Conservation (phyloP, 2,329 filamentous ascomycete genomes). For the Xylaria sp. region DNA sequence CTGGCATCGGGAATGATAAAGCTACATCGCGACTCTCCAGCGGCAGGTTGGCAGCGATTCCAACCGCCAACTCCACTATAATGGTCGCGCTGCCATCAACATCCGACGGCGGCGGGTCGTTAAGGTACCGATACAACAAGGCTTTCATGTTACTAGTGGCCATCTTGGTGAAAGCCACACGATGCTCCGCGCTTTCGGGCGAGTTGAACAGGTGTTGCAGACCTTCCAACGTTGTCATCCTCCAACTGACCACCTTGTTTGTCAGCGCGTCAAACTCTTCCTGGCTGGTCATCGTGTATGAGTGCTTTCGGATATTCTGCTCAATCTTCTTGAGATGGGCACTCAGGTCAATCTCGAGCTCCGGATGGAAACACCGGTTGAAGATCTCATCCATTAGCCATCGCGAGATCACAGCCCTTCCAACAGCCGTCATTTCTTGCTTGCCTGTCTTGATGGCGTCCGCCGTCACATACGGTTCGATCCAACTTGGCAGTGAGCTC, state of each 20-base stretch:
- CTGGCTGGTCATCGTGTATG: constrained; percentile 66
- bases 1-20: constrained; percentile 79
- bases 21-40: constrained; percentile 87
- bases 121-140: constrained; percentile 66
- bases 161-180: constrained; percentile 62
- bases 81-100: constrained; percentile 85
- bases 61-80: constrained; percentile 87
- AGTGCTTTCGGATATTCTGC: constrained; percentile 74
- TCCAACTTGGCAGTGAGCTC: constrained; percentile 74
- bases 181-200: constrained; percentile 60
- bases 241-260: constrained; percentile 85
- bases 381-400: constrained; percentile 93
- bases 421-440: constrained; percentile 96
- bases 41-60: constrained; percentile 79
- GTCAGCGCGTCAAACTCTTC: constrained; percentile 88
- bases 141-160: constrained; percentile 64
- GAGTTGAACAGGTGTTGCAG: constrained; percentile 65
- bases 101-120: constrained; percentile 70
- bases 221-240: constrained; percentile 90
- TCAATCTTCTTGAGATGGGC: constrained; percentile 79
- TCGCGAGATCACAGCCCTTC: constrained; percentile 77
- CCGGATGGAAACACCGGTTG: constrained; percentile 86
- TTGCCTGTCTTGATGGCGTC: constrained; percentile 83
- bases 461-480: constrained; percentile 72
- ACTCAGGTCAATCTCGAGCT: constrained; percentile 71